phyloP scores from a whole-genome alignment of 129 eudicot genomes.

The Silybum marianum region DNA sequence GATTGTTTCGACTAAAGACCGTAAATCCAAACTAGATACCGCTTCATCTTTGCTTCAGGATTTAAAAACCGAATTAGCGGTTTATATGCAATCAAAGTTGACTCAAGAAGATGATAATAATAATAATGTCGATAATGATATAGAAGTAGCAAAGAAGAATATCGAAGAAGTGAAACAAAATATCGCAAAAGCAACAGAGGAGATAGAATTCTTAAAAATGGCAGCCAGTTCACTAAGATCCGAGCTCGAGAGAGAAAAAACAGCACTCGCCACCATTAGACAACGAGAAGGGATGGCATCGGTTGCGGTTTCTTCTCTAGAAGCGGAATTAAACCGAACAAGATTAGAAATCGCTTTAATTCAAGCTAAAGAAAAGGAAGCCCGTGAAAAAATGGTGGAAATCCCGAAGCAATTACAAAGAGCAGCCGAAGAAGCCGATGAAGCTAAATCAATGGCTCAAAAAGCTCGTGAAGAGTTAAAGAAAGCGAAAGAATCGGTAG shows the following conservation, averaged over 20 bases:
- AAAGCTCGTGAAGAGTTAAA: conserved; percentile 63
- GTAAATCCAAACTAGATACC: conserved; percentile 57
- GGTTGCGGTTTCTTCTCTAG: conserved; percentile 82
- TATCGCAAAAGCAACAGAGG: conserved; percentile 63
- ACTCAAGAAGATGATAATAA: conserved; percentile 33
- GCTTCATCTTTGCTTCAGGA: conserved; percentile 63
- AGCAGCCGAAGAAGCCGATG: conserved; percentile 75
- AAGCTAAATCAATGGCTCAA: conserved; percentile 56
- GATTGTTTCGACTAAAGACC: conserved; percentile 51
- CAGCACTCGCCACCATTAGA: conserved; percentile 57
- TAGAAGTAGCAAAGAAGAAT: conserved; percentile 63
- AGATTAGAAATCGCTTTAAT: conserved; percentile 53
- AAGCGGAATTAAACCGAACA: conserved; percentile 69
- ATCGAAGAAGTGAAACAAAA: conserved; percentile 76
- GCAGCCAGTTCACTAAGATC: conserved; percentile 66
- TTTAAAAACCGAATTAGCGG: conserved; percentile 73
- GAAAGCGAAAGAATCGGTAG: conserved; percentile 74
- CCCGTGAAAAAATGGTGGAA: conserved; percentile 78
- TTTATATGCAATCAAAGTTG: conserved; percentile 73
- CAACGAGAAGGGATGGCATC: conserved; percentile 96
- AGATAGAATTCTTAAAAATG: conserved; percentile 62
- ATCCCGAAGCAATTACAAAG: conserved; percentile 74
- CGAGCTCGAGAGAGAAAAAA: conserved; percentile 70
- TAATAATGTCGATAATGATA: conserved; percentile 38
- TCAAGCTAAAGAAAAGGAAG: conserved; percentile 73